Percentiles rank a stretch among this genome's conserved stretches.
Evolutionary conservation across 1,284 basidiomycete genomes (phyloP).

Genomic region (Malassezia vespertilionis): DNA sequence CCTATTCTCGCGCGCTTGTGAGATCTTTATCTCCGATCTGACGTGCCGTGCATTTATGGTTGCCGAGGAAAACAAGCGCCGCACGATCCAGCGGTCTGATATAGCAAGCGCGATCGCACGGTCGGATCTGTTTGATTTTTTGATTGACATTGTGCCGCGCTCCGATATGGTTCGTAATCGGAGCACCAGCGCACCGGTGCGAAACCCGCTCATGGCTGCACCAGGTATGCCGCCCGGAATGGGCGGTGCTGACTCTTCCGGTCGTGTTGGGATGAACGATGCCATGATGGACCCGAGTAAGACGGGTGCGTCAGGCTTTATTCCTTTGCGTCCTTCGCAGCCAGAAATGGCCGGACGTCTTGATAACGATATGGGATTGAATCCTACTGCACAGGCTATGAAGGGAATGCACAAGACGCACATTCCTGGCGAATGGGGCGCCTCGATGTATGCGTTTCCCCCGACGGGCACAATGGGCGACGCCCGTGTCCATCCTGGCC

Average conservation of each 20-base stretch:
- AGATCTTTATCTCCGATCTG: constrained; percentile 47
- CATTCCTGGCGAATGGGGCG: constrained; percentile 10
- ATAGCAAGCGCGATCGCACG: constrained; percentile 39
- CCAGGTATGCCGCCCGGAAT: no score
- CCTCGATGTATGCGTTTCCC: constrained; percentile 13
- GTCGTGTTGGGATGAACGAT: constrained; percentile 8
- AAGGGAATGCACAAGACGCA: constrained; percentile 13
- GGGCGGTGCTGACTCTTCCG: neutral
- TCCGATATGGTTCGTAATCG: constrained; percentile 28
- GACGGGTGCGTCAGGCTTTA: neutral
- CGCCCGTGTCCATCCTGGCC: constrained; percentile 11
- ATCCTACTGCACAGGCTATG: neutral
- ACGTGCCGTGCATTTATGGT: constrained; percentile 45
- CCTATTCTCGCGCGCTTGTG: constrained; percentile 44
- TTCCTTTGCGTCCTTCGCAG: constrained; percentile 11
- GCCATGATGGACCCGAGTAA: neutral
- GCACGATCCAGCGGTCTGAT: constrained; percentile 43
- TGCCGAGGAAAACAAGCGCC: constrained; percentile 41
- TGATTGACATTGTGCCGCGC: constrained; percentile 44
- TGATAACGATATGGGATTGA: constrained; percentile 4
- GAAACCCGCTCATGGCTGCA: constrained; percentile 4
- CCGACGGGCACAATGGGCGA: constrained; percentile 10
- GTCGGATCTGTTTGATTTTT: constrained; percentile 46
- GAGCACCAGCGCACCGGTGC: constrained; percentile 12
- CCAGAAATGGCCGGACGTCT: constrained; percentile 9